Conservation (phyloP, 306 rosid genomes). For the Pueraria montana region DNA sequence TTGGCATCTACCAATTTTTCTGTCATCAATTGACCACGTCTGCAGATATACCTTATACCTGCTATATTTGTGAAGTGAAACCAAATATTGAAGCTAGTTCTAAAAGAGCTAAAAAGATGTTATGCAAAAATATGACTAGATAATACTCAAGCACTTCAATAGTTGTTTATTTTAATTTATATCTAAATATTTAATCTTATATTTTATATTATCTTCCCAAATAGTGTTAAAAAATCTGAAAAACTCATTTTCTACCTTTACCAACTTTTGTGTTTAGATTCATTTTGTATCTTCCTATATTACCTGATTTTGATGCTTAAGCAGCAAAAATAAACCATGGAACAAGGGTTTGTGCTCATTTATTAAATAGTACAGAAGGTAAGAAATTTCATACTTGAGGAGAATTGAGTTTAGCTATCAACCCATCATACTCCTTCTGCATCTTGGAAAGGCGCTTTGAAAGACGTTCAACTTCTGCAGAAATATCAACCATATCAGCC, state of each 20-base stretch:
- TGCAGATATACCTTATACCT: neutral
- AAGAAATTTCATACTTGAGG: conserved; percentile 65
- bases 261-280: neutral
- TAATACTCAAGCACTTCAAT: neutral
- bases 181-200: neutral
- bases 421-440: conserved; percentile 87
- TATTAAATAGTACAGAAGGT: neutral
- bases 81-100: neutral
- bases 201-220: neutral
- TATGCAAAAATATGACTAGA: neutral
- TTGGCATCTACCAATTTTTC: neutral
- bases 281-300: neutral
- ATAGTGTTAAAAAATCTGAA: too few species aligned
- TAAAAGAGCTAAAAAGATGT: neutral
- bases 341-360: neutral
- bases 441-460: conserved; percentile 90
- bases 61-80: neutral
- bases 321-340: neutral
- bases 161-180: neutral
- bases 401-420: conserved; percentile 82
- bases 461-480: conserved; percentile 87
- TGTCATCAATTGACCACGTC: neutral
- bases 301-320: neutral
- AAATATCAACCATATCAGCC: conserved; percentile 93
- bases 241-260: neutral